These are phyloP conservation scores for Bruguiera gymnorhiza DNA, from an alignment of 345 rosid species.

Conservation along the genomic window DNA sequence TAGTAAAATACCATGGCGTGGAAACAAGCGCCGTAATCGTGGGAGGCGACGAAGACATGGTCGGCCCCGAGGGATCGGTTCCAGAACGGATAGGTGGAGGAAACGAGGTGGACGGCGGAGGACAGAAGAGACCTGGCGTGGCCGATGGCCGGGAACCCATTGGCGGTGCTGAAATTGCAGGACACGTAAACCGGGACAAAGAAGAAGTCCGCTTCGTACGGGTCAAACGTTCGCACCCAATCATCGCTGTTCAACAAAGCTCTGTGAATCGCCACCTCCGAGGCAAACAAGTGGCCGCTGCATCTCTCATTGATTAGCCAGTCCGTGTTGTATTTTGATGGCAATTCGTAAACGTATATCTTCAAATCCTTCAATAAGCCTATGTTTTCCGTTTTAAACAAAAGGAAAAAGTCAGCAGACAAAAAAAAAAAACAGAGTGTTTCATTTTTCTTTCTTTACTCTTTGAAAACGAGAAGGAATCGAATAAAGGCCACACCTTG, in stretches of 20 bases:
- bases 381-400: not conserved
- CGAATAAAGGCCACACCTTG: slow-evolving; percentile 30
- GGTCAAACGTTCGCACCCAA: slow-evolving; percentile 57
- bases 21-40: slow-evolving; percentile 91
- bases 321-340: slow-evolving; percentile 63
- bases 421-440: too few relatives aligned
- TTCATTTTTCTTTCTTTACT: too few relatives aligned
- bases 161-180: slow-evolving; percentile 81
- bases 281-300: slow-evolving; percentile 78
- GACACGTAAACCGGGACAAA: slow-evolving; percentile 94
- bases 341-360: slow-evolving; percentile 73
- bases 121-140: slow-evolving; percentile 70
- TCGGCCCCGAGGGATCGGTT: slow-evolving; percentile 74
- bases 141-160: slow-evolving; percentile 90
- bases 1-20: slow-evolving; percentile 66
- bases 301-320: slow-evolving; percentile 86
- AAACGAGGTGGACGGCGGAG: slow-evolving; percentile 63
- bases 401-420: not conserved
- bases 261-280: slow-evolving; percentile 88
- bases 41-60: slow-evolving; percentile 90
- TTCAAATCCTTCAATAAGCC: slow-evolving; percentile 60
- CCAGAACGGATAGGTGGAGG: slow-evolving; percentile 66
- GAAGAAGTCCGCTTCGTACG: slow-evolving; percentile 85
- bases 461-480: too few relatives aligned
- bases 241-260: slow-evolving; percentile 51